phyloP scores from a whole-genome alignment of 192 early-diverging fungal species.

The Linnemannia zychae region DNA sequence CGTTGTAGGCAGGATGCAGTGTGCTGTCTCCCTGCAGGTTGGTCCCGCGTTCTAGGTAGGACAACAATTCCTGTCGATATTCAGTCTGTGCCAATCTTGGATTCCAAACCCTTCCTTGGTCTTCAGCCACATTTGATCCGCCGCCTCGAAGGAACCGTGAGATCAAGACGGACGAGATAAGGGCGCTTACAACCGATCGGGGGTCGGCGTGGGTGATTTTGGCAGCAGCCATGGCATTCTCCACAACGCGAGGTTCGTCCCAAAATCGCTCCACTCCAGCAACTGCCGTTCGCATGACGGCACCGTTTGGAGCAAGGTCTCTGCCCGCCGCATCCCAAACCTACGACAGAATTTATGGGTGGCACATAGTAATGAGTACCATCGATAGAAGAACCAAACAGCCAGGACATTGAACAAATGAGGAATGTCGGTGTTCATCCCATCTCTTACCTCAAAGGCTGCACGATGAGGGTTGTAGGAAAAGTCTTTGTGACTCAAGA shows the following conservation, averaged over 20 bases:
- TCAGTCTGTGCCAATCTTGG: not conserved
- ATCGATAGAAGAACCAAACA: too few species aligned
- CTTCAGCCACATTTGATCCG: not conserved
- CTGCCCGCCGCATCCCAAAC: constrained; percentile 42
- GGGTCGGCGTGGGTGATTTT: constrained; percentile 62
- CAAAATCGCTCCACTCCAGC: constrained; percentile 51
- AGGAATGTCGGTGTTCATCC: too few species aligned
- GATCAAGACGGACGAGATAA: constrained; percentile 51
- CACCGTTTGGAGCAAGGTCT: constrained; percentile 56
- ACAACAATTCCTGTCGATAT: constrained; percentile 22
- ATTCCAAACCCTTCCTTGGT: constrained; percentile 25
- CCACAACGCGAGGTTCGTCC: constrained; percentile 55
- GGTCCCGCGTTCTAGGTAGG: constrained; percentile 31
- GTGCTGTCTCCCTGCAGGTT: constrained; percentile 23
- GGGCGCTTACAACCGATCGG: constrained; percentile 44
- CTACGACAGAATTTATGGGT: not conserved
- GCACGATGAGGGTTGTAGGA: constrained; percentile 57
- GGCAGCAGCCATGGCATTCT: constrained; percentile 56
- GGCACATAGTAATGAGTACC: not conserved
- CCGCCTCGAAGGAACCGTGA: constrained; percentile 53
- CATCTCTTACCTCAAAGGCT: constrained; percentile 36
- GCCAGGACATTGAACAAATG: too few species aligned
- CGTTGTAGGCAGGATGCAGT: constrained; percentile 24
- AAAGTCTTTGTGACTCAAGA: constrained; percentile 61
- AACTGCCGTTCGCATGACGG: constrained; percentile 57